Evolutionary conservation across 768 basidiomycete species (phyloP), one percentile per base, ranked within the genome.

Genomic region (Phylloporus rhodoxanthus): DNA sequence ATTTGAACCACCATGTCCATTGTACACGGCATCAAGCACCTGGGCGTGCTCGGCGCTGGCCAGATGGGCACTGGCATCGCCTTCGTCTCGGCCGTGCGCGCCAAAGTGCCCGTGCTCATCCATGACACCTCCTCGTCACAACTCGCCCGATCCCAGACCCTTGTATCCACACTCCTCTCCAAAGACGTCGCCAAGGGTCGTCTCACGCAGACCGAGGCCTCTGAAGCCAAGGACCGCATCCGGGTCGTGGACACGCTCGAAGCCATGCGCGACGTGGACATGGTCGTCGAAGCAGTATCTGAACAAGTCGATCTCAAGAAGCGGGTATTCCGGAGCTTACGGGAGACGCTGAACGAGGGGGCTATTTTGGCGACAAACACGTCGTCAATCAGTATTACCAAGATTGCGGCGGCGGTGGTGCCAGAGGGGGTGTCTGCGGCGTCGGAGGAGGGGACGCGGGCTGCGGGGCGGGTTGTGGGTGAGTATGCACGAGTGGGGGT

Each of bases 61-160:
- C 87, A 91, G 64, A 90, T 89, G 87, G 94, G 94, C 55, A 81
- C 88, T 0, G 95, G 94, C 2, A 97, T 98, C 41, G 90, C 92
- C 54, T 78, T 87, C 45, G 91, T 95, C 36, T 76, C 91, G 17
- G 86, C 90, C 33, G 73, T 93, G 20, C 82, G 86, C 29, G 95
- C 94, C 36, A 84, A 83, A 61, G 84, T 94, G 5, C 83, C 89
- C 3, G 90, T 96, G 4, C 73, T 89, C 30, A 67, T 98, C n/a
- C 78, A 90, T 57, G 94, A 98, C 74, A 74, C 78, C 32, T 91
- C 88, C 5, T 58, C 76, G 1, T 74, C 78, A 20, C 91, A 95
- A 63, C 75, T 96, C 39, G 70, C 75, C 36, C 84, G 83, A 54
- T 88, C 90, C 0, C 73, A 91, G 28, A 69, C 75, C 0, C 74